phyloP scores from a whole-genome alignment of 306 rosid species.

The Pyrus communis region DNA sequence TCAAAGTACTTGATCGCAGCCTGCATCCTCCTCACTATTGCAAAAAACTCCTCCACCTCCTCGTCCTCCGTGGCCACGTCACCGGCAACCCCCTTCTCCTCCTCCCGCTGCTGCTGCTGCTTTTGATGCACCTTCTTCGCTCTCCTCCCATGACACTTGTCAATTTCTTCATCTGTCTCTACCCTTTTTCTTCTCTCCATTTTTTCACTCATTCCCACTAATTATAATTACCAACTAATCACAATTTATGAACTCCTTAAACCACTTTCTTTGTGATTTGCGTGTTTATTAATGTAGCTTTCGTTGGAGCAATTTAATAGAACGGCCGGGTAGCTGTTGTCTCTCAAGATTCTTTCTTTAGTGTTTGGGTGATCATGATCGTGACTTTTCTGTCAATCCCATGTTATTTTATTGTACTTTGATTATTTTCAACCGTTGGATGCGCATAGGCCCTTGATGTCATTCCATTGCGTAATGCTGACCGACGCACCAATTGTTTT shows the following conservation, averaged over 20 bases:
- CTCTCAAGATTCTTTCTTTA: neutral
- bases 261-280: neutral
- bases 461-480: neutral
- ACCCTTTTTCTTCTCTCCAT: slow-evolving; percentile 8
- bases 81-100: neutral
- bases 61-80: slow-evolving; percentile 37
- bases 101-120: neutral
- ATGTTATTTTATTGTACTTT: neutral
- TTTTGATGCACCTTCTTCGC: neutral
- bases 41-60: slow-evolving; percentile 72
- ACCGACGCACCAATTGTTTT: neutral
- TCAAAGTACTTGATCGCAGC: slow-evolving; percentile 57
- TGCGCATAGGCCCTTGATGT: neutral
- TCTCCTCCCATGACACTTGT: slow-evolving; percentile 4
- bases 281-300: neutral
- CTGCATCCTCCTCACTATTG: slow-evolving; percentile 66
- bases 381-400: neutral
- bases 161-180: slow-evolving; percentile 26
- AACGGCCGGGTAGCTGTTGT: neutral
- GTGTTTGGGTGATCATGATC: neutral
- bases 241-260: neutral
- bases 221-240: neutral
- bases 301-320: neutral
- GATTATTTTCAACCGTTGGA: neutral
- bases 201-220: neutral